Evolutionary conservation across 768 basidiomycete genomes (phyloP).

Genomic region (Fibroporia radiculosa): DNA sequence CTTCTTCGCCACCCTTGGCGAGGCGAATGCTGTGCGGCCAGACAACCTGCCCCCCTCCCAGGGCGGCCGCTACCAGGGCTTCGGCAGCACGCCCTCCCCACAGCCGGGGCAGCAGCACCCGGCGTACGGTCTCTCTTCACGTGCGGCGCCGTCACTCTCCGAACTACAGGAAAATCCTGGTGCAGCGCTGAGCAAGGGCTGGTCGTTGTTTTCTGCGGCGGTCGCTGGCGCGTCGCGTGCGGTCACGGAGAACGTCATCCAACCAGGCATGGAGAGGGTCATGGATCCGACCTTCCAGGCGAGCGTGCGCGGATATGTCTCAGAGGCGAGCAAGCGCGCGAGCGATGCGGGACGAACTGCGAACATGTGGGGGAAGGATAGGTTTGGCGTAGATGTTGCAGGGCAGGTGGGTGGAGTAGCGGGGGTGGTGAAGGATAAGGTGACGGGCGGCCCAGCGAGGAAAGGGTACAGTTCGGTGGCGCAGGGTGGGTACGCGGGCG

Average conservation of each 20-base stretch:
- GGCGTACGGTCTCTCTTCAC: conserved; percentile 67
- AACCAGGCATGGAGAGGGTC: conserved; percentile 79
- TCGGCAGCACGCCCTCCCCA: conserved; percentile 78
- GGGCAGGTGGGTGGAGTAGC: conserved; percentile 68
- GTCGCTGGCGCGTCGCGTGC: conserved; percentile 72
- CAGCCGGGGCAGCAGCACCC: conserved; percentile 48
- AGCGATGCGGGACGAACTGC: conserved; percentile 52
- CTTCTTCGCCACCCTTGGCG: conserved; percentile 81
- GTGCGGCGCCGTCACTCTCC: conserved; percentile 64
- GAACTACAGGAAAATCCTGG: conserved; percentile 87
- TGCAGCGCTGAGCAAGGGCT: conserved; percentile 84
- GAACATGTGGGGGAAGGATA: conserved; percentile 70
- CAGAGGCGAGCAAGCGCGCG: conserved; percentile 60
- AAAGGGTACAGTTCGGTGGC: conserved; percentile 26
- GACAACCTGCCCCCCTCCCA: conserved; percentile 84
- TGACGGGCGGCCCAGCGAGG: conserved; percentile 48
- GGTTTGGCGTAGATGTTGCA: conserved; percentile 81
- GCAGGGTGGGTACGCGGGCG: conserved; percentile 42
- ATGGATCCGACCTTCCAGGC: conserved; percentile 75
- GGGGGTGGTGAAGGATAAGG: conserved; percentile 49
- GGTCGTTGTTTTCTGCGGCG: conserved; percentile 89
- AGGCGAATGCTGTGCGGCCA: conserved; percentile 70
- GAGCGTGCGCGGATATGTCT: conserved; percentile 64
- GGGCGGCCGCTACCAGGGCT: conserved; percentile 90
- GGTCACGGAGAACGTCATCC: conserved; percentile 82